These are phyloP conservation scores for Stylosanthes scabra DNA, from an alignment of 331 rosid genomes.

Conservation along the genomic window DNA sequence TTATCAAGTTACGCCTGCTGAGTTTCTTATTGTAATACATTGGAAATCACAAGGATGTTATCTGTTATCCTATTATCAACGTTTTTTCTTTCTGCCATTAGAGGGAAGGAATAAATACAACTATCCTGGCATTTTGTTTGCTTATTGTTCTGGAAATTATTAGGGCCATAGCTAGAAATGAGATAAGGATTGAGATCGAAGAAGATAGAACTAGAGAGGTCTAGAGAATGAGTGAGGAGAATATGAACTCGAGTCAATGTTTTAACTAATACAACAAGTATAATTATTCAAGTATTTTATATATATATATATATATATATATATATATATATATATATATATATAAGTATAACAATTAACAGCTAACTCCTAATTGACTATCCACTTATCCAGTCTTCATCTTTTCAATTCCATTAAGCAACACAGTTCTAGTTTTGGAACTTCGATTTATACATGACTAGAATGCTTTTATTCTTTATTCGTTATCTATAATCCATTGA, in stretches of 20 bases:
- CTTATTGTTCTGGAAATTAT: not conserved
- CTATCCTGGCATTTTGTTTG: slow-evolving; percentile 14
- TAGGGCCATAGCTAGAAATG: too few relatives aligned
- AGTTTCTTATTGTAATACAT: slow-evolving; percentile 19
- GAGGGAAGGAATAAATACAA: slow-evolving; percentile 16
- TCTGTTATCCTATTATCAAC: slow-evolving; percentile 28
- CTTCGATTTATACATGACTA: slow-evolving; percentile 17
- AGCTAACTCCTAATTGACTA: too few relatives aligned
- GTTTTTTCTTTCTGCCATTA: slow-evolving; percentile 16
- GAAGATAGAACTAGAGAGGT: too few relatives aligned
- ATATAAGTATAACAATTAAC: too few relatives aligned
- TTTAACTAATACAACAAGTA: too few relatives aligned
- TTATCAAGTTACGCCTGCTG: slow-evolving; percentile 16
- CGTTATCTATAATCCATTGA: slow-evolving; percentile 3
- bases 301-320: too few relatives aligned
- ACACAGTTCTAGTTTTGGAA: slow-evolving; percentile 19
- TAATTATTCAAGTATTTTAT: too few relatives aligned
- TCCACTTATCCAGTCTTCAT: too few relatives aligned
- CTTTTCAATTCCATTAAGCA: not conserved
- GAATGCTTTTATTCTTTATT: slow-evolving; percentile 28
- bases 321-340: too few relatives aligned
- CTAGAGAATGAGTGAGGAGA: too few relatives aligned
- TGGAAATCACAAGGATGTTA: slow-evolving; percentile 20
- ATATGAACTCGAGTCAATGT: too few relatives aligned
- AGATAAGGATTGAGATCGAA: too few relatives aligned